These are phyloP conservation scores for Fusarium sterilihyphosum DNA, from an alignment of 2,329 filamentous ascomycete genomes.

Conservation along the genomic window DNA sequence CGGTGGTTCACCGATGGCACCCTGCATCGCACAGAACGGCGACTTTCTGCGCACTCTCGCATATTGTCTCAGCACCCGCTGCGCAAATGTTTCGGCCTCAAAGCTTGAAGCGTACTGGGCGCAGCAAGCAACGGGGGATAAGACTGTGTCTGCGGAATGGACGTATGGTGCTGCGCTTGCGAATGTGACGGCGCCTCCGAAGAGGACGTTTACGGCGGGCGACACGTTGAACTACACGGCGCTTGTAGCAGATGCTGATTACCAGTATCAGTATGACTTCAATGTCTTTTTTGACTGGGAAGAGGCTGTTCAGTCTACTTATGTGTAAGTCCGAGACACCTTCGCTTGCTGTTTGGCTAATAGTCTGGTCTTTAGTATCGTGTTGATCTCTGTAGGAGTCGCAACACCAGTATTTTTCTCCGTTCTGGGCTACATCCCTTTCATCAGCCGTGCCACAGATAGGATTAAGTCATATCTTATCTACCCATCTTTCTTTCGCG, in stretches of 20 bases:
- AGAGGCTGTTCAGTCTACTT: neutral
- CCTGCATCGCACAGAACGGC: neutral
- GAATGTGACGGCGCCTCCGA: neutral
- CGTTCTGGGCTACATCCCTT: accelerated
- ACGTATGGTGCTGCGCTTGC: neutral
- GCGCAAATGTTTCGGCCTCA: accelerated
- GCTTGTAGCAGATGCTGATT: neutral
- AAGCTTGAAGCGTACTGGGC: neutral
- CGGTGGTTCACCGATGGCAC: neutral
- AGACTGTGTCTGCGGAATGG: neutral
- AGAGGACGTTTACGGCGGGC: neutral
- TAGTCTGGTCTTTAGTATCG: neutral
- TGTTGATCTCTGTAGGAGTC: neutral
- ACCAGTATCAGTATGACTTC: neutral
- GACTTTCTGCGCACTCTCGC: neutral
- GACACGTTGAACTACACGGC: neutral
- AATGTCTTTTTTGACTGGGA: neutral
- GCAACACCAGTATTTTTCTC: neutral
- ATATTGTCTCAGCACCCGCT: neutral
- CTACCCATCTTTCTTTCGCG: neutral
- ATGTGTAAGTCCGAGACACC: neutral
- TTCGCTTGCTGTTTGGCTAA: accelerated
- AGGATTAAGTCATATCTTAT: neutral
- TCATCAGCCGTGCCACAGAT: neutral
- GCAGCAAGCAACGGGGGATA: neutral